Evolutionary conservation across 768 basidiomycete genomes (phyloP).

Genomic region (Boletus bicolor): DNA sequence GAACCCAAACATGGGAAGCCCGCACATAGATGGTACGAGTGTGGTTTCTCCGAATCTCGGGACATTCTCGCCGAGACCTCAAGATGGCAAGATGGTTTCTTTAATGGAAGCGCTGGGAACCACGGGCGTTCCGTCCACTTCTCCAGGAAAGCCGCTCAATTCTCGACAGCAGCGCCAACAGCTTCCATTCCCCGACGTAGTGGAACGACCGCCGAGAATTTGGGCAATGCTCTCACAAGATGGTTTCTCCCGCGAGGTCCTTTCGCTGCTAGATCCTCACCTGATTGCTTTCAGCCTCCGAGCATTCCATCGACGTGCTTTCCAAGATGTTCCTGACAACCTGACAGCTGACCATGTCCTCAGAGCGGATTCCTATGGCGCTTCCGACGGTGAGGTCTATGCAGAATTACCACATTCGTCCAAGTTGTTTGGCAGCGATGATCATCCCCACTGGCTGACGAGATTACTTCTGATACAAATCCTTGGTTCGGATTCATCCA

Average conservation of each 20-base stretch:
- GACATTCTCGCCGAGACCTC: conserved; percentile 55
- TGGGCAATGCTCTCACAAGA: conserved; percentile 57
- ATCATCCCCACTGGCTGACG: conserved; percentile 79
- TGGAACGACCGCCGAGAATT: conserved; percentile 35
- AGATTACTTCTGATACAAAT: conserved; percentile 68
- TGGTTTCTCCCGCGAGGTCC: conserved; percentile 64
- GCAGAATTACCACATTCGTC: conserved; percentile 17
- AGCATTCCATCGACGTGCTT: conserved; percentile 53
- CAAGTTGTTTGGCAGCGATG: conserved; percentile 64
- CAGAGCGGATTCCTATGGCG: conserved; percentile 24
- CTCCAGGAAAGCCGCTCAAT: conserved; percentile 27
- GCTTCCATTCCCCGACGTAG: conserved; percentile 13
- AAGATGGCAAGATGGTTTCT: conserved; percentile 40
- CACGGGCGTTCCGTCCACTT: conserved; percentile 3
- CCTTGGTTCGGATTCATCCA: conserved; percentile 55
- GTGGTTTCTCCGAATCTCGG: conserved; percentile 42
- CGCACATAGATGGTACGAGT: conserved; percentile 12
- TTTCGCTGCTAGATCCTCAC: conserved; percentile 60
- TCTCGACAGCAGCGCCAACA: conserved; percentile 26
- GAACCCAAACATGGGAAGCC: conserved; percentile 29
- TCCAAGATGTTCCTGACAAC: conserved; percentile 52
- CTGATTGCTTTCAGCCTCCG: conserved; percentile 62
- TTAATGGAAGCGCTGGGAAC: conserved; percentile 45
- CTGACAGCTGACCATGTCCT: conserved; percentile 47
- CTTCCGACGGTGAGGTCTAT: conserved; percentile 4